These are phyloP conservation scores for Micromonas commoda DNA, from an alignment of 139 green algal genomes.

Conservation along the genomic window DNA sequence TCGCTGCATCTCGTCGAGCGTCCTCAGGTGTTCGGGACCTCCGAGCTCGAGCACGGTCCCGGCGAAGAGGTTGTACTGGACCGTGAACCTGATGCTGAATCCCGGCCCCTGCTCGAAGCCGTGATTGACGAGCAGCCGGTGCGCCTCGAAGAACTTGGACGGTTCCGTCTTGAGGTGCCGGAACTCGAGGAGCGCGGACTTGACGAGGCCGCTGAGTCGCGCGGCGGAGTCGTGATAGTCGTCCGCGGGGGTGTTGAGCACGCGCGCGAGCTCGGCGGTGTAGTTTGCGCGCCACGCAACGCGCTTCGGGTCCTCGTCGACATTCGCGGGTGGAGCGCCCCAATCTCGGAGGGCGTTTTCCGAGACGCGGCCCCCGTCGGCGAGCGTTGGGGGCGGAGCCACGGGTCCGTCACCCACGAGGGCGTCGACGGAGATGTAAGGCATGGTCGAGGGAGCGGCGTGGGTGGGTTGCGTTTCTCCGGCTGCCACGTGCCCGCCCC, in stretches of 20 bases:
- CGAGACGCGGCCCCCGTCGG: no score
- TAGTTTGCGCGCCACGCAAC: background rate
- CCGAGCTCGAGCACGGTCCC: slow-evolving; percentile 30
- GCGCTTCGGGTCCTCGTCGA: background rate
- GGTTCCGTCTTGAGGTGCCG: background rate
- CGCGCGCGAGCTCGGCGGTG: background rate
- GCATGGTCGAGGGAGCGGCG: no score
- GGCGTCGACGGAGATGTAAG: no score
- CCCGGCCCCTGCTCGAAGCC: slow-evolving; percentile 17
- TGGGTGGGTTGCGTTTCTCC: no score
- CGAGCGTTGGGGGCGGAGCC: no score
- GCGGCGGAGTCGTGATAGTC: background rate
- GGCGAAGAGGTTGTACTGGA: slow-evolving; percentile 38
- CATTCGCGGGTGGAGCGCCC: background rate
- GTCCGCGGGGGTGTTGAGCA: background rate
- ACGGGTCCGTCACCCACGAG: no score
- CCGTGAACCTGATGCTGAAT: slow-evolving; percentile 37
- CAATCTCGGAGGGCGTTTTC: no score
- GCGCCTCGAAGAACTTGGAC: slow-evolving; percentile 18
- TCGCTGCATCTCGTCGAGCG: slow-evolving; percentile 18
- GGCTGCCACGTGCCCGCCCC: no score
- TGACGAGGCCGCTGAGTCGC: background rate
- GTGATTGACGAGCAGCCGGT: background rate
- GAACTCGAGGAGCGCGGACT: background rate
- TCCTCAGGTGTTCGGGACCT: slow-evolving; percentile 1